phyloP scores from a whole-genome alignment of 176 grass and related monocot species.

The Musa acuminata region DNA sequence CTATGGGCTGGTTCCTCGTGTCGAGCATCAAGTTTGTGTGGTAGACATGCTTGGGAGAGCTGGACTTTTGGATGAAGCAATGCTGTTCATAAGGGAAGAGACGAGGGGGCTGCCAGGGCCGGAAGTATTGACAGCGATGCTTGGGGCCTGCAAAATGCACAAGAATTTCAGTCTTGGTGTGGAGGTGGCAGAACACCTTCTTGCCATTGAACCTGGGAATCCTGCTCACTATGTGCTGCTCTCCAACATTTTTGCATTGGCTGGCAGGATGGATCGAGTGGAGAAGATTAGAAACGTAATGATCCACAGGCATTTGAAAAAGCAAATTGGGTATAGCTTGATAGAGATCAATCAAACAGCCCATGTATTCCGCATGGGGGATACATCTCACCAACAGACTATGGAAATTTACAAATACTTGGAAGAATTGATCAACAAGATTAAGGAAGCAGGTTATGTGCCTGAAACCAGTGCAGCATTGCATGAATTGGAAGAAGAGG shows the following conservation, averaged over 20 bases:
- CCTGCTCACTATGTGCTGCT: conserved; percentile 59
- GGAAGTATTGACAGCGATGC: conserved; percentile 74
- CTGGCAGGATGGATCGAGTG: conserved; percentile 40
- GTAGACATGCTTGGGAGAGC: conserved; percentile 85
- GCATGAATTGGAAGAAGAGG: conserved; percentile 74
- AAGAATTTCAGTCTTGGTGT: conserved; percentile 59
- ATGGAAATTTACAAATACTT: conserved; percentile 46
- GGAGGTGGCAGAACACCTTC: conserved; percentile 37
- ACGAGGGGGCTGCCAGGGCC: conserved; percentile 37
- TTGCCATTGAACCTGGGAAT: conserved; percentile 56
- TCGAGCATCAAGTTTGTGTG: conserved; percentile 69
- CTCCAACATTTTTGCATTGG: conserved; percentile 73
- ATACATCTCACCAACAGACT: conserved; percentile 31
- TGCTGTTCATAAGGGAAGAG: conserved; percentile 42
- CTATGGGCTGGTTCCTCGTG: conserved; percentile 50
- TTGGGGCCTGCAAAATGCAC: conserved; percentile 70
- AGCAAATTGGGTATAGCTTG: conserved; percentile 62
- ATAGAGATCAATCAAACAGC: conserved; percentile 48
- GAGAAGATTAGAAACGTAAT: conserved; percentile 54
- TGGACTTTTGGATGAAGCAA: conserved; percentile 59
- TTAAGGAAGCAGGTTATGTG: conserved; percentile 39
- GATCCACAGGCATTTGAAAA: conserved; percentile 54
- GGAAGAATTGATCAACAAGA: conserved; percentile 40
- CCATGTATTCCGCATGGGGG: conserved; percentile 67
- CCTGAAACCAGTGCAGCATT: conserved; percentile 46